Evolutionary conservation across 805 yeast species (phyloP), one percentile per base, ranked within the genome.

Genomic region (Cyberlindnera japonica): DNA sequence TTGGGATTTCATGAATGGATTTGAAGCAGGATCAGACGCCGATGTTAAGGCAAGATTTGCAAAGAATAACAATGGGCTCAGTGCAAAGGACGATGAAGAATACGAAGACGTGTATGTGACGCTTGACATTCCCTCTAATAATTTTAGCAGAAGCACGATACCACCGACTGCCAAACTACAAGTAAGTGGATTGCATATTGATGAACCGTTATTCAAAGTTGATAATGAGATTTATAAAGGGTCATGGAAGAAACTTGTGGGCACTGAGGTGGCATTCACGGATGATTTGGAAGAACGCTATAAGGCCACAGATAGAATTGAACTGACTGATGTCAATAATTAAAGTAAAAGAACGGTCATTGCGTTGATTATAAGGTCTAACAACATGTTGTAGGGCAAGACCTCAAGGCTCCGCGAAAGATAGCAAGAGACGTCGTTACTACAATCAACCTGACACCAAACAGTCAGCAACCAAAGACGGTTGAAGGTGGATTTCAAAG

Each of bases 21-120:
- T 76, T 50, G 96, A 87, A 64, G 95, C 96, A 6, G 96, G 96
- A 10, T 84, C 95, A 3, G 87, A 81, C 48, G 95, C 83, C 37
- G 96, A 89, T 61, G 78, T 88, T 38, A 77, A 74, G 49, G 74
- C 75, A 13, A 71, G 89, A 55, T 55, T 49, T 27, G 26, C 9
- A 45, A 43, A 35, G 30, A 48, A 38, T 50, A 51, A 41, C 41
- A 44, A 27, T 41, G 41, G 23, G 41, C 43, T 48, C 27, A 27
- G 26, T 15, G n/a, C 16, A 15, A 25, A 28, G 16, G 31, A 16
- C 32, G 35, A 19, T 3, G 71, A 68, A 37, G 69, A 65, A 26
- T 64, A 59, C 31, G 68, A 68, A 42, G 64, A 76, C 26, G 76
- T 77, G 10, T 74, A 70, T 44, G 73, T 81, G 3, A 74, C 81